These are phyloP conservation scores for Kodamaea neixiangensis DNA, from an alignment of 805 yeast species.

Conservation along the genomic window DNA sequence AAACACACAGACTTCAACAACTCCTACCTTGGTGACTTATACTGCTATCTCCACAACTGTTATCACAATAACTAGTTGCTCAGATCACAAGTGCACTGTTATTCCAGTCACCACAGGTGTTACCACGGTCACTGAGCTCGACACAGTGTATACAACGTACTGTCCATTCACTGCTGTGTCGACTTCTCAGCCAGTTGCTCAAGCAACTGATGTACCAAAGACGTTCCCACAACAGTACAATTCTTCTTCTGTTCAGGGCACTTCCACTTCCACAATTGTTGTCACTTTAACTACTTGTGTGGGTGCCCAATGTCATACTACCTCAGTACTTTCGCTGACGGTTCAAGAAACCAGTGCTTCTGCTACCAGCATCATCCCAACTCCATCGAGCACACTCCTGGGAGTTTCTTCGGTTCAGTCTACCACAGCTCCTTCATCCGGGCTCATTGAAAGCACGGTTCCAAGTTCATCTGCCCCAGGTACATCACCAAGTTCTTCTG, in stretches of 20 bases:
- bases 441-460: too few relatives aligned
- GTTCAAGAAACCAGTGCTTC: neutral
- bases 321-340: neutral
- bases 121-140: constrained; percentile 34
- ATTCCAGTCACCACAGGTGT: constrained; percentile 32
- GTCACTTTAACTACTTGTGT: constrained; percentile 24
- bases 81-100: constrained; percentile 26
- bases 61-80: constrained; percentile 37
- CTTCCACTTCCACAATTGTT: constrained; percentile 16
- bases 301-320: constrained; percentile 17
- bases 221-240: neutral
- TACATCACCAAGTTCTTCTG: too few relatives aligned
- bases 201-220: neutral
- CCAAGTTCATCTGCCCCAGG: too few relatives aligned
- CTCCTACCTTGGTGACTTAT: neutral
- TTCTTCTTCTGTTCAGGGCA: constrained; percentile 1
- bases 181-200: constrained; percentile 10
- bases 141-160: constrained; percentile 34
- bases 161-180: constrained; percentile 28
- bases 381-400: neutral
- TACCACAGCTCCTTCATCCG: too few relatives aligned
- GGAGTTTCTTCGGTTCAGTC: too few relatives aligned
- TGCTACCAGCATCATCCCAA: too few relatives aligned
- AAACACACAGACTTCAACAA: neutral
- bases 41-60: constrained; percentile 24